Percentiles rank a stretch among this genome's conserved stretches.
These are phyloP conservation scores for Sinapis alba DNA, from an alignment of 441 rosid genomes.

Conservation along the genomic window DNA sequence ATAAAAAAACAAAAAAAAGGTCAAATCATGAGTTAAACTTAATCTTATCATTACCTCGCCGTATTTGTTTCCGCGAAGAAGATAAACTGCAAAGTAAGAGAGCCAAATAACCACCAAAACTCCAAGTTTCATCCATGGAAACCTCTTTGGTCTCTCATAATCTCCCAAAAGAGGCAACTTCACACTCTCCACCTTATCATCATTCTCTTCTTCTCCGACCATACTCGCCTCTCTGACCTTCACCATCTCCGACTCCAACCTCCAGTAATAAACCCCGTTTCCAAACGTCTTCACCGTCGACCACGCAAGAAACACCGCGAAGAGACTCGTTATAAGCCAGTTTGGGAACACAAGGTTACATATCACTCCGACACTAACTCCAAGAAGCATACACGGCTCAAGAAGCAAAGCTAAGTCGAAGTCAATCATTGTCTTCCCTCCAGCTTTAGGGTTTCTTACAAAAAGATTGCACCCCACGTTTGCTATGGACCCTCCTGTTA, in stretches of 20 bases:
- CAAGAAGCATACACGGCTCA: conserved; percentile 78
- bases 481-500: conserved; percentile 89
- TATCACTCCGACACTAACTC: conserved; percentile 76
- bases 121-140: conserved; percentile 76
- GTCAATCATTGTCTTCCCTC: conserved; percentile 53
- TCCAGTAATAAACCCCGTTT: conserved; percentile 61
- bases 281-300: conserved; percentile 65
- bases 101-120: conserved; percentile 66
- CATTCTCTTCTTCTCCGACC: background rate
- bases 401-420: conserved; percentile 65
- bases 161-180: background rate
- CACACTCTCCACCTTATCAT: conserved; percentile 6
- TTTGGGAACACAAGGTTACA: conserved; percentile 70
- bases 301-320: conserved; percentile 76
- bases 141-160: conserved; percentile 26
- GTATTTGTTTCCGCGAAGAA: conserved; percentile 62
- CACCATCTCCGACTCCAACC: conserved; percentile 53
- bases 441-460: conserved; percentile 44
- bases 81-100: conserved; percentile 58
- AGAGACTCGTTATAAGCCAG: conserved; percentile 67
- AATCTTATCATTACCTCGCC: conserved; percentile 49
- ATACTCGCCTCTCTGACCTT: conserved; percentile 30
- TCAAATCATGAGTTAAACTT: too few species aligned
- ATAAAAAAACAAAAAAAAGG: too few species aligned
- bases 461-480: conserved; percentile 67